Evolutionary conservation across 2,329 filamentous ascomycete genomes (phyloP), one percentile per base, ranked within the genome.

Genomic region (Monilinia fructicola): DNA sequence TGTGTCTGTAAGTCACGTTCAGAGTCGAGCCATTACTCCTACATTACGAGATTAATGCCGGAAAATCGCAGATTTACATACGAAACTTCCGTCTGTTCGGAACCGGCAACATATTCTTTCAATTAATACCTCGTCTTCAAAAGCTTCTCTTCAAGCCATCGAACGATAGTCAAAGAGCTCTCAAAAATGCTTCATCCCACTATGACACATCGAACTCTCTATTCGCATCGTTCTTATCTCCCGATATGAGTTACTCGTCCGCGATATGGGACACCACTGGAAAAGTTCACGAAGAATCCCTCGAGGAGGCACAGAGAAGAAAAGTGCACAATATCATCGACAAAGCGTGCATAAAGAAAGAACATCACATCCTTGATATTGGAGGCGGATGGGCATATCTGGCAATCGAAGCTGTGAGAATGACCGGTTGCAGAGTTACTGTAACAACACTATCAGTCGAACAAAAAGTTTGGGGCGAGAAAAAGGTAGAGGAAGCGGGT

Each of bases 361-460:
- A 81, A 1, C 87, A 91, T 69, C 88, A 90, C 71, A 83, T 91
- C 3, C 78, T 91, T 18, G 89, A 91, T 70, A 90, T 91, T 59
- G 89, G 89, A 4, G 90, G 87, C 0, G 88, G 89, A 11, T 91
- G 88, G 89, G 89, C 88, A 1, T 87, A 84, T 52, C 86, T 91
- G 69, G 87, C 88, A 4, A 90, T 91, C 56, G 82, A 85, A 68
- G 89, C 88, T 0, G 88, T 88, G 1, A 81, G 82, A 68, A 80
- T 78, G 70, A 90, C 87, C 0, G 86, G 86, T 3, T 91, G 89
- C 74, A 81, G 80, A n/a, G 84, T 91, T 5, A 91, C 89, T 1
- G 87, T 82, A 61, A 76, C 90, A 65, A 91, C 89, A 0, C 78
- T 91, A 7, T 88, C 85, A 1, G 81, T 82, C 54, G 87, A 90